Conservation (phyloP, 352 stramenopile genomes). For the Pythium plurisporium region DNA sequence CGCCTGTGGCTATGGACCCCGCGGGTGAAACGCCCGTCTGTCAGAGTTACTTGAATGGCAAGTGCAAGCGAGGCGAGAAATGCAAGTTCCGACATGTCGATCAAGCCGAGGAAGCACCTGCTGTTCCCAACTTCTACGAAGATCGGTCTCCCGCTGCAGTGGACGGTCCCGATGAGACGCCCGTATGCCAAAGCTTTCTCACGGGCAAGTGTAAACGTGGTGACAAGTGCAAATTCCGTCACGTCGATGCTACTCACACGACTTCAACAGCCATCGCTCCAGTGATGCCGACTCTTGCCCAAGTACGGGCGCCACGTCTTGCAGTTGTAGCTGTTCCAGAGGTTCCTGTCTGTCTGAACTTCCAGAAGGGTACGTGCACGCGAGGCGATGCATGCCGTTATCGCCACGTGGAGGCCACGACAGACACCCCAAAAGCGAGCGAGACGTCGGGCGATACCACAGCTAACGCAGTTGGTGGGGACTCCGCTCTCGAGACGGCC, state of each 20-base stretch:
- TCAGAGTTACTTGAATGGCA: conserved; percentile 32
- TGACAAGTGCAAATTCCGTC: conserved; percentile 27
- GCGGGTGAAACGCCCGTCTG: conserved; percentile 24
- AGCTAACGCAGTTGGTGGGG: too few species aligned
- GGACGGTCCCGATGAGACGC: too few species aligned
- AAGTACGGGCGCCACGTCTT: not conserved
- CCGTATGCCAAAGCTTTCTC: conserved; percentile 30
- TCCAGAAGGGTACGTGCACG: conserved; percentile 35
- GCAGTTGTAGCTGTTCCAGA: not conserved
- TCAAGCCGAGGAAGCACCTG: not conserved
- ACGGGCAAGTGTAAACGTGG: conserved; percentile 39
- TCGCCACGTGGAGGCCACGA: conserved; percentile 20
- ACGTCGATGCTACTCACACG: too few species aligned
- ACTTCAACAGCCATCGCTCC: not conserved
- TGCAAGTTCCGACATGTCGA: conserved; percentile 16
- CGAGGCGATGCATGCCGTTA: conserved; percentile 29
- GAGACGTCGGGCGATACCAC: too few species aligned
- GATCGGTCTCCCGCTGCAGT: too few species aligned
- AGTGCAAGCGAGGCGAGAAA: conserved; percentile 34
- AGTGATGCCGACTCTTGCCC: not conserved
- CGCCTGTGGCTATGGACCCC: not conserved
- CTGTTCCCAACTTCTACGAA: too few species aligned
- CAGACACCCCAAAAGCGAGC: too few species aligned
- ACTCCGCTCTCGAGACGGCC: too few species aligned
- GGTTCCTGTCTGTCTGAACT: conserved; percentile 29